These are phyloP conservation scores for Schizopora paradoxa DNA, from an alignment of 1,284 basidiomycete species.

Conservation along the genomic window DNA sequence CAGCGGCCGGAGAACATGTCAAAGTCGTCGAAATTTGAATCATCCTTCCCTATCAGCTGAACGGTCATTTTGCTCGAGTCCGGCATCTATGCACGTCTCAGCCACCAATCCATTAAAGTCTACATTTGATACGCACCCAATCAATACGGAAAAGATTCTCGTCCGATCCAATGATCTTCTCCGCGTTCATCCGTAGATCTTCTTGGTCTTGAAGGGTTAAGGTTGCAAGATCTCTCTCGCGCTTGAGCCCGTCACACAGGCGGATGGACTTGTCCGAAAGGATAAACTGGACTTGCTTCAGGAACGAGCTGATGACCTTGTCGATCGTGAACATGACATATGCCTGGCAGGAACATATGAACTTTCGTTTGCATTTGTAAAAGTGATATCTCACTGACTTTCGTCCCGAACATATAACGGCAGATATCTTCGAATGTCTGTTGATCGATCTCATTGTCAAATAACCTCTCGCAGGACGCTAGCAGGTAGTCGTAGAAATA, in stretches of 20 bases:
- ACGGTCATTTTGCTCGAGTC: slow-evolving; percentile 70
- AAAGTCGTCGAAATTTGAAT: slow-evolving; percentile 81
- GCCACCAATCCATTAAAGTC: slow-evolving; percentile 4
- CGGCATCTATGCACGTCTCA: slow-evolving; percentile 47
- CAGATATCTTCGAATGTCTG: slow-evolving; percentile 87
- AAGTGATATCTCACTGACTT: slow-evolving; percentile 35
- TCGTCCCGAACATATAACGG: slow-evolving; percentile 85
- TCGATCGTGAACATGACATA: slow-evolving; percentile 93
- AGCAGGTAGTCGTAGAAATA: slow-evolving; percentile 84
- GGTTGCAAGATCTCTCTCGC: slow-evolving; percentile 60
- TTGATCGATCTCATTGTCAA: slow-evolving; percentile 90
- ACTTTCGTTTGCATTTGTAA: not conserved
- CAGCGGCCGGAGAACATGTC: slow-evolving; percentile 79
- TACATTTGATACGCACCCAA: slow-evolving; percentile 65
- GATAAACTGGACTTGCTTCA: slow-evolving; percentile 83
- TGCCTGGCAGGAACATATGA: slow-evolving; percentile 36
- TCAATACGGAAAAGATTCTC: slow-evolving; percentile 92
- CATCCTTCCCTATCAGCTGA: slow-evolving; percentile 87
- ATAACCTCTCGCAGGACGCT: slow-evolving; percentile 84
- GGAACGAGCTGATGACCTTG: slow-evolving; percentile 81
- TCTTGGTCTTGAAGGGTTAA: slow-evolving; percentile 81
- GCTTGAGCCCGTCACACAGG: slow-evolving; percentile 73
- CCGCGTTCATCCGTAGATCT: slow-evolving; percentile 77
- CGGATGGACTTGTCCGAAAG: slow-evolving; percentile 86
- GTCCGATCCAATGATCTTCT: slow-evolving; percentile 79